A percentile compares a stretch with the other conserved stretches of the same genome.
phyloP scores from a whole-genome alignment of 305 asterid genomes.

The Solanum hybrid region DNA sequence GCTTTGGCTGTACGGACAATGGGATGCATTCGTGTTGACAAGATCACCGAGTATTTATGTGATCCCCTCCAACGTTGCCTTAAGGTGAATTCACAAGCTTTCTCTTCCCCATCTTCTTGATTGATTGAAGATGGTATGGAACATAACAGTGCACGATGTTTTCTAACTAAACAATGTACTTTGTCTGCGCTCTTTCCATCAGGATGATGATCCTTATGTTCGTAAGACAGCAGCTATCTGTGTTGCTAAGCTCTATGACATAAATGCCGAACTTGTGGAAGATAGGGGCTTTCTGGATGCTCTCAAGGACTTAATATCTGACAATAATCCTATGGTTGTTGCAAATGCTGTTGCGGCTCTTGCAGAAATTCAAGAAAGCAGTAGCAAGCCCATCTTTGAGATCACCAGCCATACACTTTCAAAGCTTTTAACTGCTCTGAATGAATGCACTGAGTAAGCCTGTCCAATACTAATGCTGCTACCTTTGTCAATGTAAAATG shows the following conservation, averaged over 20 bases:
- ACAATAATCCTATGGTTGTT: constrained; percentile 97
- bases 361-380: constrained; percentile 93
- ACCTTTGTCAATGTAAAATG: background rate
- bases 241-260: constrained; percentile 96
- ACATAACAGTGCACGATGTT: background rate
- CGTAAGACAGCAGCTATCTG: constrained; percentile 99
- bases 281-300: constrained; percentile 96
- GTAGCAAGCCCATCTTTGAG: constrained; percentile 79
- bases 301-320: constrained; percentile 94
- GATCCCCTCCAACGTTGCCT: constrained; percentile 97
- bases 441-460: constrained; percentile 96
- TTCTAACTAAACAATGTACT: constrained; percentile 13
- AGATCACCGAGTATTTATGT: constrained; percentile 91
- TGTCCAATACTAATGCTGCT: background rate
- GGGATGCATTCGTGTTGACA: constrained; percentile 99
- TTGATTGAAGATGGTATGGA: background rate
- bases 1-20: constrained; percentile 97
- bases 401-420: constrained; percentile 85
- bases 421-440: constrained; percentile 95
- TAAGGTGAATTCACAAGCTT: constrained; percentile 42
- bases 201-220: constrained; percentile 99
- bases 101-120: constrained; percentile 2
- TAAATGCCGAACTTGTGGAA: constrained; percentile 96
- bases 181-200: constrained; percentile 19
- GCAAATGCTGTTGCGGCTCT: constrained; percentile 98